A percentile compares a stretch with the other conserved stretches of the same genome.
phyloP scores from a whole-genome alignment of 2,329 filamentous ascomycete species.

The Xylariaceae sp. region DNA sequence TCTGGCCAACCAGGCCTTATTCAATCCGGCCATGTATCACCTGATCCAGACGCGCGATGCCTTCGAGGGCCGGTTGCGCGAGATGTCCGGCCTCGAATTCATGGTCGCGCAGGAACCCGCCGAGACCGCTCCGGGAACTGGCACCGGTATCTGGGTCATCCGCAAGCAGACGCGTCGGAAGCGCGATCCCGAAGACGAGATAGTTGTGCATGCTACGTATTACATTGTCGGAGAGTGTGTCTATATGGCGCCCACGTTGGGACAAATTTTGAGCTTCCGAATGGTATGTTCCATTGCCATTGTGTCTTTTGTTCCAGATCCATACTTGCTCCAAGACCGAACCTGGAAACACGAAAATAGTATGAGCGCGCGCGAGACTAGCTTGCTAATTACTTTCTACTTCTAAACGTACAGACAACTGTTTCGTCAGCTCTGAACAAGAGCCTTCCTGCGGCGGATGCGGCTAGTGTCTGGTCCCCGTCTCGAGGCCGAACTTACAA shows the following conservation, averaged over 20 bases:
- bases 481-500: slow-evolving; percentile 49
- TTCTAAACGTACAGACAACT: slow-evolving; percentile 37
- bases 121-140: slow-evolving; percentile 54
- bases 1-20: slow-evolving; percentile 56
- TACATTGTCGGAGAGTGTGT: slow-evolving; percentile 62
- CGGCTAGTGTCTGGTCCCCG: slow-evolving; percentile 50
- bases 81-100: slow-evolving; percentile 63
- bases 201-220: slow-evolving; percentile 55
- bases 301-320: too few relatives aligned
- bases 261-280: slow-evolving; percentile 53
- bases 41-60: slow-evolving; percentile 55
- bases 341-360: neutral
- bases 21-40: slow-evolving; percentile 53
- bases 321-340: neutral
- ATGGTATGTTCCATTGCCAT: slow-evolving; percentile 40
- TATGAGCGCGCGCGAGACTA: neutral
- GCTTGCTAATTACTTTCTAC: neutral
- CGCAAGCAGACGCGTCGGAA: slow-evolving; percentile 61
- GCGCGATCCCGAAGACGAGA: slow-evolving; percentile 51
- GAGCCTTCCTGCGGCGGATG: slow-evolving; percentile 46
- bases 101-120: slow-evolving; percentile 60
- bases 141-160: slow-evolving; percentile 64
- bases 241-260: slow-evolving; percentile 59
- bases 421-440: slow-evolving; percentile 52
- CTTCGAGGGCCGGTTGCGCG: slow-evolving; percentile 57